Evolutionary conservation across 257 asterid species (phyloP), one percentile per base, ranked within the genome.

Genomic region (Penstemon davidsonii): DNA sequence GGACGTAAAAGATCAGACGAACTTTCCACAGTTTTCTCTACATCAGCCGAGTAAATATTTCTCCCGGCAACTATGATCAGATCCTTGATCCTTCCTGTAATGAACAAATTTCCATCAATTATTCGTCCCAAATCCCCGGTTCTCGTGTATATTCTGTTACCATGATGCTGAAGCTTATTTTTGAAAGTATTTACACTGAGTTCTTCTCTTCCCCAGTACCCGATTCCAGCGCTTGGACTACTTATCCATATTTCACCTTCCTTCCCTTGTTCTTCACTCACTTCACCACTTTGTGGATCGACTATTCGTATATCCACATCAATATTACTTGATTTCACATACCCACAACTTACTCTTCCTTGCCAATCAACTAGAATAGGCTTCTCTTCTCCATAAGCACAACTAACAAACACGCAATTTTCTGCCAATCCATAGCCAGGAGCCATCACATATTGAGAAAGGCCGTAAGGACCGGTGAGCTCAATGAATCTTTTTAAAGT

Each of bases 371-470:
- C 85, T 73, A 84, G 43, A 13, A 85, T 45, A 12, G 96, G 88
- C 43, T 71, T 85, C 62, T 85, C 85, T 77, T 85, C 91, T 40
- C 95, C 96, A 73, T 87, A 89, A 3, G 89, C 95, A 71, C 96
- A 87, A 36, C 81, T 82, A 18, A 84, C 96, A 73, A 87, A 89
- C 49, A 89, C 96, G 33, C 96, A 89, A 61, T 89, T 89, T 76
- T 89, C 96, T 4, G 96, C 96, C 83, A 89, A 82, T 53, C 96
- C 96, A 60, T 89, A 87, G 37, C 96, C 95, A 43, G 96, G 96
- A 45, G 96, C 96, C 89, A 87, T 78, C 54, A 79, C 95, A 59
- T 72, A 72, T 38, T 89, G 92, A 15, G 95, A 89, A 72, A 87
- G 93, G 60, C 96, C 95, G 5, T 79, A 77, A 6, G 90, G 84